Conservation (phyloP, 2,329 filamentous ascomycete genomes). For the Fusarium armeniacum region DNA sequence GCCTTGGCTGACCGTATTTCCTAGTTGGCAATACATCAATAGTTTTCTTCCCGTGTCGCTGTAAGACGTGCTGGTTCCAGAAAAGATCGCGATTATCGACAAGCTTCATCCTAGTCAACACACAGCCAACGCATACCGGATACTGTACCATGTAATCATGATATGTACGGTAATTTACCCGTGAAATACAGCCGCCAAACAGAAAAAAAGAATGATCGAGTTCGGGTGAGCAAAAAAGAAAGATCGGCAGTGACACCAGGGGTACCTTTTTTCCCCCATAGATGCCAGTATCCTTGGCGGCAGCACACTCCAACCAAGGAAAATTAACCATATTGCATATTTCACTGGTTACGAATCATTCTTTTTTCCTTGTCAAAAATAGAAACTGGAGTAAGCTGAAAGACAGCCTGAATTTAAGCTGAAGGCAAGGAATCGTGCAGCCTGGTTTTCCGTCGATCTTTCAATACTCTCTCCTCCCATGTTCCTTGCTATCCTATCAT, state of each 20-base stretch:
- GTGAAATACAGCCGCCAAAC: not conserved
- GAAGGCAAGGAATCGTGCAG: slow-evolving; percentile 1
- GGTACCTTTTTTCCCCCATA: not conserved
- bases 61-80: not conserved
- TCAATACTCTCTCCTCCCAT: not conserved
- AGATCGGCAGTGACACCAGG: not conserved
- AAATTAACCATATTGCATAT: not conserved
- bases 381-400: slow-evolving; percentile 4
- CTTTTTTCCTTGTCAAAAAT: not conserved
- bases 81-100: not conserved
- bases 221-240: not conserved
- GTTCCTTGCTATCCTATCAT: not conserved
- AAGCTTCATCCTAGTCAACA: slow-evolving; percentile 3
- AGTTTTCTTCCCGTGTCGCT: not conserved
- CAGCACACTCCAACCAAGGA: slow-evolving; percentile 8
- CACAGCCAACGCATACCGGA: not conserved
- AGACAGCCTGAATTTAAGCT: not conserved
- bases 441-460: not conserved
- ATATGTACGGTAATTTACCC: not conserved
- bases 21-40: not conserved
- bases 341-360: not conserved
- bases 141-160: not conserved
- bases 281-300: slow-evolving; percentile 11
- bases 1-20: not conserved
- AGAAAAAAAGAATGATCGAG: not conserved